phyloP scores from a whole-genome alignment of 441 rosid species.

The Melastoma candidum region DNA sequence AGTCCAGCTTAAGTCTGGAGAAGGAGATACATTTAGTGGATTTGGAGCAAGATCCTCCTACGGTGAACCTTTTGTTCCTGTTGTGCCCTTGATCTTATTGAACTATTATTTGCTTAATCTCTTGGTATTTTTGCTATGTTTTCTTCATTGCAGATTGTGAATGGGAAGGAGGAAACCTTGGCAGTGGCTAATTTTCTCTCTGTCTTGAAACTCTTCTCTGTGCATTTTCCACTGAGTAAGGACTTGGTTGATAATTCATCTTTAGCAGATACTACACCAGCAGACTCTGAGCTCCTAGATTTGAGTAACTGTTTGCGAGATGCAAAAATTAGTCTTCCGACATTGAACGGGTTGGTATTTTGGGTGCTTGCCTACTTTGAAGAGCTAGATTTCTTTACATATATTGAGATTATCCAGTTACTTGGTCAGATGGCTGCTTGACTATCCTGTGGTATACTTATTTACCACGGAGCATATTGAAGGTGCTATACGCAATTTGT shows the following conservation, averaged over 20 bases:
- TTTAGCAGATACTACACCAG: conserved; percentile 28
- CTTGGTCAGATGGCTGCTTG: conserved; percentile 75
- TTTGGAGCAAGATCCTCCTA: conserved; percentile 81
- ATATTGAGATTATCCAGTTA: too few relatives aligned
- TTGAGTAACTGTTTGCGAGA: conserved; percentile 67
- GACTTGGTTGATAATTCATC: conserved; percentile 14
- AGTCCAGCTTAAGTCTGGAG: conserved; percentile 48
- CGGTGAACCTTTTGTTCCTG: conserved; percentile 33
- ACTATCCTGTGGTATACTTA: conserved; percentile 81
- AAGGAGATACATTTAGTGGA: conserved; percentile 47
- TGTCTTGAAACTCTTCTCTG: conserved; percentile 53
- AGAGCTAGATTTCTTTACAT: too few relatives aligned
- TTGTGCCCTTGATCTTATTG: neutral
- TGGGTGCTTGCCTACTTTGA: too few relatives aligned
- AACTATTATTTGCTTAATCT: conserved; percentile 3
- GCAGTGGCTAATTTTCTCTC: conserved; percentile 43
- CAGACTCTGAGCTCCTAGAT: conserved; percentile 45
- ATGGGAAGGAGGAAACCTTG: conserved; percentile 34
- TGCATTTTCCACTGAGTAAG: conserved; percentile 32
- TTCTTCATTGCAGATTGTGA: conserved; percentile 46
- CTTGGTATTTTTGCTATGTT: conserved; percentile 2
- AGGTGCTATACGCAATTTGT: conserved; percentile 74
- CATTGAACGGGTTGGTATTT: conserved; percentile 64
- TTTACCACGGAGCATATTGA: conserved; percentile 70
- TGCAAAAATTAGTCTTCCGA: conserved; percentile 73